Evolutionary conservation across 352 stramenopile genomes (phyloP).

Genomic region (Pythium myriotylum): DNA sequence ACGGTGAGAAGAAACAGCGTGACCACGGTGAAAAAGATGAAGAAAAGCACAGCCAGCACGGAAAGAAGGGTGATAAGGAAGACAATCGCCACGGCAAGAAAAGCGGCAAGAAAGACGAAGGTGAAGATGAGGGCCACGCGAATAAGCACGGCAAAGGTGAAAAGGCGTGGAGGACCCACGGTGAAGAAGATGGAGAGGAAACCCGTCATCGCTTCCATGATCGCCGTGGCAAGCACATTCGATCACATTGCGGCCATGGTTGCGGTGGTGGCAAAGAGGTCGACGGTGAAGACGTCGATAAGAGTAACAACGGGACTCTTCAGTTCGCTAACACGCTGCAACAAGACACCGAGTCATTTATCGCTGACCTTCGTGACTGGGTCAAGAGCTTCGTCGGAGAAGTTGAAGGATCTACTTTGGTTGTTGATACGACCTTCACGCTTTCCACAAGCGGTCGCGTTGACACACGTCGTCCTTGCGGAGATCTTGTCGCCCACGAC

Average conservation of each 20-base stretch:
- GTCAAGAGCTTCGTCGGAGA: constrained; percentile 6
- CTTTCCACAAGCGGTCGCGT: constrained; percentile 23
- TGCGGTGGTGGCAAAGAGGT: not conserved
- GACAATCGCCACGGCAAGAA: not conserved
- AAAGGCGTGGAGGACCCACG: not conserved
- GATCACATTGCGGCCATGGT: not conserved
- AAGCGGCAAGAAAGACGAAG: constrained; percentile 1
- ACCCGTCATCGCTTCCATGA: not conserved
- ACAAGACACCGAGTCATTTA: constrained; percentile 26
- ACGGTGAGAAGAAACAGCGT: constrained; percentile 1
- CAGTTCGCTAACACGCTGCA: constrained; percentile 17
- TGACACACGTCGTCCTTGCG: constrained; percentile 21
- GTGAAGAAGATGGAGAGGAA: not conserved
- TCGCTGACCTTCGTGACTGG: constrained; percentile 20
- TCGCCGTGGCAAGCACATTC: constrained; percentile 1
- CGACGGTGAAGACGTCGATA: not conserved
- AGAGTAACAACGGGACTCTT: not conserved
- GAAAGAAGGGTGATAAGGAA: not conserved
- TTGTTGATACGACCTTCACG: constrained; percentile 25
- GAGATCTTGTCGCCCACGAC: constrained; percentile 28
- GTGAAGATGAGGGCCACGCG: not conserved
- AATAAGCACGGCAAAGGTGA: not conserved
- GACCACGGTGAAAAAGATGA: not conserved
- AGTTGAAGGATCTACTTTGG: constrained; percentile 7
- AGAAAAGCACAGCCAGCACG: not conserved